Evolutionary conservation across 768 basidiomycete species (phyloP).

Genomic region (Agaricus blazei): DNA sequence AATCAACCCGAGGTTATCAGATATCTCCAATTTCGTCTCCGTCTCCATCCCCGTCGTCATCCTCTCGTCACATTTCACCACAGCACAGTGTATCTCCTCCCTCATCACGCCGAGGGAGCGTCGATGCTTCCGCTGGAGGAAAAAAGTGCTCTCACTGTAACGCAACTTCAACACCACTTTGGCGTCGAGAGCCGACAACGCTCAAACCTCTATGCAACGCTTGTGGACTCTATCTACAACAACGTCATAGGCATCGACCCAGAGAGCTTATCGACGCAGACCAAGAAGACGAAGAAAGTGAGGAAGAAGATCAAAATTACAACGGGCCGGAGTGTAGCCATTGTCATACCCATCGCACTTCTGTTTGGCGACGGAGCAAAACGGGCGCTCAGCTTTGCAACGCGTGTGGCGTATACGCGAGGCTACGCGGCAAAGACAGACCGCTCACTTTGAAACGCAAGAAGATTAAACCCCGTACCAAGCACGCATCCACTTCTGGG

Average conservation of each 20-base stretch:
- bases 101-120: slow-evolving; percentile 23
- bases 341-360: slow-evolving; percentile 43
- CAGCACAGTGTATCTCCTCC: slow-evolving; percentile 16
- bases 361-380: slow-evolving; percentile 48
- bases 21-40: slow-evolving; percentile 30
- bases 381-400: slow-evolving; percentile 46
- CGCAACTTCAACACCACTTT: slow-evolving; percentile 43
- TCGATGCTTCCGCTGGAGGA: slow-evolving; percentile 23
- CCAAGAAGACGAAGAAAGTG: slow-evolving; percentile 32
- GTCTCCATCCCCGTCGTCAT: slow-evolving; percentile 22
- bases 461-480: slow-evolving; percentile 45
- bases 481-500: slow-evolving; percentile 21
- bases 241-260: slow-evolving; percentile 40
- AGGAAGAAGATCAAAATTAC: slow-evolving; percentile 34
- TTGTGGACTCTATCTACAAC: slow-evolving; percentile 43
- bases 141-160: slow-evolving; percentile 44
- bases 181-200: slow-evolving; percentile 41
- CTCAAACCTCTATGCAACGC: slow-evolving; percentile 44
- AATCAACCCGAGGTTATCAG: slow-evolving; percentile 16
- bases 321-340: slow-evolving; percentile 44
- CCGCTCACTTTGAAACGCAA: slow-evolving; percentile 41
- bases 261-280: slow-evolving; percentile 48
- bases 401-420: slow-evolving; percentile 44
- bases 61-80: slow-evolving; percentile 16
- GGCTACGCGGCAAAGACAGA: slow-evolving; percentile 41